Conservation (phyloP, 106 monocot genomes). For the Gastrodia elata region DNA sequence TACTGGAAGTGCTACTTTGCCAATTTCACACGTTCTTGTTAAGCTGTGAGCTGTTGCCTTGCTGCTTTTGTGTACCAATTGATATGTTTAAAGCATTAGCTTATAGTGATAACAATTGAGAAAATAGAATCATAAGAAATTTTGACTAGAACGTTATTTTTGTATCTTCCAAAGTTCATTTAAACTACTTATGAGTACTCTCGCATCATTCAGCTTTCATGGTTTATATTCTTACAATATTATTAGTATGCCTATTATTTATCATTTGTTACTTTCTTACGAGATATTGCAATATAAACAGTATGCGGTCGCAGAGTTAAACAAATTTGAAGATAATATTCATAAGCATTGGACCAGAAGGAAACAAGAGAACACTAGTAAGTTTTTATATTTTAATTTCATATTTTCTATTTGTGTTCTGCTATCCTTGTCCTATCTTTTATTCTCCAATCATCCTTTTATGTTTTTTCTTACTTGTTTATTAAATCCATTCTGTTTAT, state of each 20-base stretch:
- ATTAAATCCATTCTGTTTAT: background rate
- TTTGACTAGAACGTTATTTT: background rate
- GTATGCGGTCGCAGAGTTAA: slow-evolving; percentile 79
- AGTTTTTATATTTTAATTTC: slow-evolving; percentile 14
- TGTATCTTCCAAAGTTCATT: background rate
- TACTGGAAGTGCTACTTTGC: too few relatives aligned
- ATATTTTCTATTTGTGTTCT: background rate
- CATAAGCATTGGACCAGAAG: slow-evolving; percentile 69
- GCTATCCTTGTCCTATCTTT: background rate
- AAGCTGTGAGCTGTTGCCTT: too few relatives aligned
- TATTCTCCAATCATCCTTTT: background rate
- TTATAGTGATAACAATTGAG: too few relatives aligned
- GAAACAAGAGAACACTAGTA: slow-evolving; percentile 65
- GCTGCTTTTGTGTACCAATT: too few relatives aligned
- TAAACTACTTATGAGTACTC: background rate
- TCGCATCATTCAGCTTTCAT: background rate
- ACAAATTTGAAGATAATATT: slow-evolving; percentile 88
- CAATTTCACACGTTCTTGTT: too few relatives aligned
- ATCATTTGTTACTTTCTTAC: background rate
- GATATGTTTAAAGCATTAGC: too few relatives aligned
- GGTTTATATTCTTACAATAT: background rate
- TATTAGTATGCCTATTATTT: background rate
- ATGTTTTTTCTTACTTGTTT: background rate
- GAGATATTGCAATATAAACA: slow-evolving; percentile 16
- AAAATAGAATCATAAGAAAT: background rate